Evolutionary conservation across 164 flowering plant species (phyloP).

Genomic region (Vitis rupestris): DNA sequence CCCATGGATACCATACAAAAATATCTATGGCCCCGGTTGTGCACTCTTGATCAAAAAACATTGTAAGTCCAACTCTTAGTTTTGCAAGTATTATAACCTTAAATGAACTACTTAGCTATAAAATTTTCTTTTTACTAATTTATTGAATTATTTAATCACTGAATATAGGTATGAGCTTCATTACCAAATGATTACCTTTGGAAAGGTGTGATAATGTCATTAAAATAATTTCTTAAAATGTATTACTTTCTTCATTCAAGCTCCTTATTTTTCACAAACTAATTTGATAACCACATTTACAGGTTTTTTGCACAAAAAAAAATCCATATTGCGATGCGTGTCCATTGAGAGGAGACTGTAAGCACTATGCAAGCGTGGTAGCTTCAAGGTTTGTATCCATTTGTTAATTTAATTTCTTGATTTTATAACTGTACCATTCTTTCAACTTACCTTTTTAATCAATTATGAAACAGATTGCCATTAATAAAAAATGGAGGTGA

Average conservation of each 20-base stretch:
- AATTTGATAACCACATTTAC: conserved; percentile 2
- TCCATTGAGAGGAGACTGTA: conserved; percentile 88
- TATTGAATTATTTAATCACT: not conserved
- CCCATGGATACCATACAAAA: conserved; percentile 67
- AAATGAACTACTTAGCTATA: not conserved
- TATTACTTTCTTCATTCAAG: not conserved
- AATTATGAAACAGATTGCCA: too few species aligned
- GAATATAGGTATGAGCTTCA: conserved; percentile 79
- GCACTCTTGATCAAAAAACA: conserved; percentile 61
- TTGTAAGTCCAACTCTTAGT: conserved; percentile 43
- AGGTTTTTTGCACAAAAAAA: conserved; percentile 89
- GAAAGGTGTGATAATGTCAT: conserved; percentile 55
- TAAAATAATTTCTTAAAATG: not conserved
- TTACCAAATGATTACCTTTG: conserved; percentile 92
- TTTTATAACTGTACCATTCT: too few species aligned
- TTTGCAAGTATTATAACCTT: not conserved
- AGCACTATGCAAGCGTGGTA: conserved; percentile 75
- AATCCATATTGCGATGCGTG: conserved; percentile 86
- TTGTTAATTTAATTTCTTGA: too few species aligned
- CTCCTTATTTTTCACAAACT: not conserved
- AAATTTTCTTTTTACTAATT: not conserved
- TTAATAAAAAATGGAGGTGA: too few species aligned
- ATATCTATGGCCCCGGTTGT: conserved; percentile 86
- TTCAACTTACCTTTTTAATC: too few species aligned
- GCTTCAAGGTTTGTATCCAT: conserved; percentile 54